These are phyloP conservation scores for Ophiobolus disseminans DNA, from an alignment of 2,329 filamentous ascomycete genomes.

Conservation along the genomic window DNA sequence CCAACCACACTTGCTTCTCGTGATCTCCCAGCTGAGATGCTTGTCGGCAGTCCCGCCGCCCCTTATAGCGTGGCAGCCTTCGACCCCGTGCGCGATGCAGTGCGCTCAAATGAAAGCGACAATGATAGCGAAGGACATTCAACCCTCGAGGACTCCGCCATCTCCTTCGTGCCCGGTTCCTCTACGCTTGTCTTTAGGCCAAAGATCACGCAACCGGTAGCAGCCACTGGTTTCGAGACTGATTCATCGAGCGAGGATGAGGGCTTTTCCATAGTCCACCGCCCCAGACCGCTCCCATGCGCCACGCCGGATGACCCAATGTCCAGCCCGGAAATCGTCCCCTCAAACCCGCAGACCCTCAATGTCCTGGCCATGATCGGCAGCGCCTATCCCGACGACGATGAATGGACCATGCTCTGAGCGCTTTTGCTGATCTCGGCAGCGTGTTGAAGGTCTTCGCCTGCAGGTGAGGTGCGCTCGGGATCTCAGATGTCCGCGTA, in stretches of 20 bases:
- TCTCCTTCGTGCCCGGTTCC: background rate
- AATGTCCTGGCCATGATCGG: slow-evolving; percentile 15
- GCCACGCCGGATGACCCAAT: slow-evolving; percentile 6
- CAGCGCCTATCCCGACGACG: slow-evolving; percentile 17
- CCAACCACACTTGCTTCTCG: slow-evolving; percentile 14
- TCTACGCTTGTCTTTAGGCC: slow-evolving; percentile 20
- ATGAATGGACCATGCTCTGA: slow-evolving; percentile 19
- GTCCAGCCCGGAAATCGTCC: slow-evolving; percentile 20
- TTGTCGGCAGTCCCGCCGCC: slow-evolving; percentile 5
- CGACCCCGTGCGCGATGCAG: background rate
- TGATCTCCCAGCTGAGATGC: slow-evolving; percentile 15
- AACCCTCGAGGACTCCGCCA: background rate
- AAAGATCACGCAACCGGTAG: slow-evolving; percentile 2
- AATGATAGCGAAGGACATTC: background rate
- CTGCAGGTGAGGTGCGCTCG: background rate
- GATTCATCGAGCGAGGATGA: slow-evolving; percentile 29
- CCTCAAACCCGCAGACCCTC: slow-evolving; percentile 2
- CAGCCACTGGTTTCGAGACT: slow-evolving; percentile 2
- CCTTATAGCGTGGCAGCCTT: too few species aligned
- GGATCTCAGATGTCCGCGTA: too few species aligned
- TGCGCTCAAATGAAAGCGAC: background rate
- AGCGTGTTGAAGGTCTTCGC: background rate
- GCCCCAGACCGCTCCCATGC: slow-evolving; percentile 11
- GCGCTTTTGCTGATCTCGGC: too few species aligned
- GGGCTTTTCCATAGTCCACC: slow-evolving; percentile 31